Evolutionary conservation across 208 protist genomes (phyloP), one percentile per base, ranked within the genome.

Genomic region (Kentomonas sorsogonicus): DNA sequence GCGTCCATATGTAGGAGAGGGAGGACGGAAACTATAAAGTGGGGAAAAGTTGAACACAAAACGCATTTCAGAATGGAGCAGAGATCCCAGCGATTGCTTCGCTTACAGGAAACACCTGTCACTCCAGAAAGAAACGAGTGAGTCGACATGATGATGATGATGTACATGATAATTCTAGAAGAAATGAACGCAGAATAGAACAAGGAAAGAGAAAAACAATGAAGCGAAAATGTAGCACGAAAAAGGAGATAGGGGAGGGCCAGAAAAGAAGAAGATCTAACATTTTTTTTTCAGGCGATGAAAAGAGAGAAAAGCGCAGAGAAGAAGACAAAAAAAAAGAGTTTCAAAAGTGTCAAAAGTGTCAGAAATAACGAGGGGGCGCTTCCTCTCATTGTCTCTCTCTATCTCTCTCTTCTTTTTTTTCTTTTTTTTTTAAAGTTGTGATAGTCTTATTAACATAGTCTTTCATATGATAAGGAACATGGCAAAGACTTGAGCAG

Each of bases 311-410:
- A 25, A 27, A 43, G 27, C 10, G 5, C 13, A 25, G 11, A 3
- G 20, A 48, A 30, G 34, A 55, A 26, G 27, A 55, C 7, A 44
- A 38, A n/a, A 43, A 53, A 30, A 40, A 55, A 40, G 20, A 55
- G 11, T 3, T 29, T 31, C 29, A 55, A 26, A 1, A 22, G 20
- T 22, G 18, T 29, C 43, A 7, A 53, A 2, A 40, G 27, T 10
- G 9, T 38, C 2, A 53, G 48, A 53, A 26, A 53, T 22, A 43
- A 43, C 11, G 18, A 18, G 38, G 18, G 30, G 73, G 22, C 7
- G 44, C 30, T 47, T 33, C 44, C 50, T 45, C 31, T 33, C 50
- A 47, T 34, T 51, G 41, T 16, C 43, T 48, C 22, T 26, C 43
- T 9, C 6, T 22, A 27, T 48, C 43, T 20, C 6, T 22, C 11